Base-by-base conservation (phyloP, 768 basidiomycete species). In the Exidia glandulosa region DNA sequence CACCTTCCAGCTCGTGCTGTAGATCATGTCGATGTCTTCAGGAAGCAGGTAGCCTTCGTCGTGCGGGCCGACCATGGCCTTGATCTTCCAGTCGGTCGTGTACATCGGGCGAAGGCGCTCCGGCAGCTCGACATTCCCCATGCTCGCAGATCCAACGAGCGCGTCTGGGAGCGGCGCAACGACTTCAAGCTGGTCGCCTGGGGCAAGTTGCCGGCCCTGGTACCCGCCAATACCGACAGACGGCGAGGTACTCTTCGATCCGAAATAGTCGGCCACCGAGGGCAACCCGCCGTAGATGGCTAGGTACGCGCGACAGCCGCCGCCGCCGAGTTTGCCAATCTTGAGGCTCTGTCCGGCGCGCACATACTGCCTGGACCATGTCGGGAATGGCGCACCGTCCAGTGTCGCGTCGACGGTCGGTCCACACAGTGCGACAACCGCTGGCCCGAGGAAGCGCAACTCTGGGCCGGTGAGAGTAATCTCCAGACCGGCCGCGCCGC, bases 211-310 rank as follows among this genome's bases (percentile, higher is more conserved):
- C 36, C 84, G 76, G 0, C 83, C 83, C 79, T 83, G 61, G n/a
- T 16, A 13, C 3, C 67, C 57, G 56, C 64, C 65, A 30, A 61
- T 55, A 47, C 83, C 83, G 12, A 83, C 63, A 14, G 81, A 79
- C 75, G 84, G 76, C 1, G 81, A 83, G 25, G 85, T 84, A 3
- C 83, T 81, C 70, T 86, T 87, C 0, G 83, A 84, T 3, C 80
- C 83, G 1, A 87, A 72, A 65, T 84, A 87, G 3, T 60, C 3
- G 33, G 82, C 79, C 2, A 84, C 71, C 16, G 73, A 73, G 0
- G 84, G 85, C 61, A 88, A 79, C 0, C 85, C 86, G 2, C 84
- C 85, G 34, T 74, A 72, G 27, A 87, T 66, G 13, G 79, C 77
- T 32, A 88, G 61, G 62, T 87, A 87, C 2, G 70, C 70, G 54